phyloP scores from a whole-genome alignment of 2,329 filamentous ascomycete genomes.

The Hymenotorrendiella dingleyae region DNA sequence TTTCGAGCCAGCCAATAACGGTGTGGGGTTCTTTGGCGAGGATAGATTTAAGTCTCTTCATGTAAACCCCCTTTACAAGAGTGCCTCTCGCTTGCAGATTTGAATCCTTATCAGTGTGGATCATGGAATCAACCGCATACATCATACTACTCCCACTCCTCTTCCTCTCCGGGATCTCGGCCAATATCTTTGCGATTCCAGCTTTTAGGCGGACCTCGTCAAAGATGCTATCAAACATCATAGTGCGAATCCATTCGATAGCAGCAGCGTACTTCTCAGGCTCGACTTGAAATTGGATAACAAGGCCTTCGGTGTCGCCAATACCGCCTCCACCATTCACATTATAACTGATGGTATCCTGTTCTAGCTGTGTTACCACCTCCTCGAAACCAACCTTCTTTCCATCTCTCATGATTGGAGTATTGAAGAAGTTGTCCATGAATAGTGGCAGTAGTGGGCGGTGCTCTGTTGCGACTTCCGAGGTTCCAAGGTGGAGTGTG shows the following conservation, averaged over 20 bases:
- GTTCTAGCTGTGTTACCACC: conserved; percentile 84
- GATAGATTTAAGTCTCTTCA: conserved; percentile 78
- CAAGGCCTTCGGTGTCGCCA: conserved; percentile 75
- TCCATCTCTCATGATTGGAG: conserved; percentile 73
- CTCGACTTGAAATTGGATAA: conserved; percentile 80
- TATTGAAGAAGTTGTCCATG: conserved; percentile 89
- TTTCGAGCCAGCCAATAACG: conserved; percentile 72
- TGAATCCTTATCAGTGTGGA: conserved; percentile 73
- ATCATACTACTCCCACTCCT: conserved; percentile 71
- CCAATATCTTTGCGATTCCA: conserved; percentile 71
- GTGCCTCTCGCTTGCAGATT: conserved; percentile 72
- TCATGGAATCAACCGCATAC: conserved; percentile 63
- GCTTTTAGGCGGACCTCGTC: conserved; percentile 63
- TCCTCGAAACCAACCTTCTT: conserved; percentile 81
- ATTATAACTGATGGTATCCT: conserved; percentile 80
- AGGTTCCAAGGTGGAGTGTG: conserved; percentile 73
- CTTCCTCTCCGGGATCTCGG: conserved; percentile 88
- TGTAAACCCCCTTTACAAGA: conserved; percentile 79
- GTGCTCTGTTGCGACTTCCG: conserved; percentile 68
- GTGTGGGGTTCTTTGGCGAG: conserved; percentile 69
- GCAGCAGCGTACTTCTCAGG: conserved; percentile 78
- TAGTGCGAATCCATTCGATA: conserved; percentile 75
- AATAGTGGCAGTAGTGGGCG: conserved; percentile 83
- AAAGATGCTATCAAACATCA: conserved; percentile 86
- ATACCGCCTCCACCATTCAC: conserved; percentile 63